Evolutionary conservation across 768 basidiomycete genomes (phyloP), one percentile per base, ranked within the genome.

Genomic region (Podaxis pistillaris): DNA sequence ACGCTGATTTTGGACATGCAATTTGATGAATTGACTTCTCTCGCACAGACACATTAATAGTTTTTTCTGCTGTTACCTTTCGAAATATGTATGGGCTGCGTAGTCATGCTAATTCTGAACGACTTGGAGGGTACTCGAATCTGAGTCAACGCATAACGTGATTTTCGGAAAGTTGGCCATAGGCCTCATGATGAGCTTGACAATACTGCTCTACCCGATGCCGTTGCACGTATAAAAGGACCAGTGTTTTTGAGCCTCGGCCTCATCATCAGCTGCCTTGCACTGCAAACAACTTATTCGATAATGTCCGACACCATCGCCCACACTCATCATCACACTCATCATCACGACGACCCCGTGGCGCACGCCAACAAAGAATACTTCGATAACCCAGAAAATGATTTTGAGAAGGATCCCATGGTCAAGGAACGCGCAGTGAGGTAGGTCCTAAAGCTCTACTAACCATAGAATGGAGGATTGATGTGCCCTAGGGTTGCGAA

Each of bases 121-220:
- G 38, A 58, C 57, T 38, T 49, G 44, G 30, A 58, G 57, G 57
- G 57, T 58, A 46, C 57, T 49, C 57, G 24, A 58, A n/a, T 15
- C 41, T 41, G 41, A 41, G 41, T 41, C 41, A 41, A 9, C 41
- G 3, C 41, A 4, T 4, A 41, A 41, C 41, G 41, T 41, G 41
- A 41, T 12, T 15, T 15, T 5, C 15, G 4, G 26, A 26, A 41
- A 41, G 41, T 41, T 13, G 15, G n/a, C 12, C n/a, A 15, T 13
- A n/a, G 41, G 1, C 13, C 41, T 41, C 41, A 15, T 13, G 4
- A 2, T 26, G 26, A 26, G 26, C 8, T 41, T 41, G 13, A 13
- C 15, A 3, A 12, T 13, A 41, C 41, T 41, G 12, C 26, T 4
- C 2, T 26, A 26, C 41, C 12, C 15, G 12, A 4, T 15, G 41